Evolutionary conservation across 768 basidiomycete species (phyloP).

Genomic region (Crassisporium funariophilum): DNA sequence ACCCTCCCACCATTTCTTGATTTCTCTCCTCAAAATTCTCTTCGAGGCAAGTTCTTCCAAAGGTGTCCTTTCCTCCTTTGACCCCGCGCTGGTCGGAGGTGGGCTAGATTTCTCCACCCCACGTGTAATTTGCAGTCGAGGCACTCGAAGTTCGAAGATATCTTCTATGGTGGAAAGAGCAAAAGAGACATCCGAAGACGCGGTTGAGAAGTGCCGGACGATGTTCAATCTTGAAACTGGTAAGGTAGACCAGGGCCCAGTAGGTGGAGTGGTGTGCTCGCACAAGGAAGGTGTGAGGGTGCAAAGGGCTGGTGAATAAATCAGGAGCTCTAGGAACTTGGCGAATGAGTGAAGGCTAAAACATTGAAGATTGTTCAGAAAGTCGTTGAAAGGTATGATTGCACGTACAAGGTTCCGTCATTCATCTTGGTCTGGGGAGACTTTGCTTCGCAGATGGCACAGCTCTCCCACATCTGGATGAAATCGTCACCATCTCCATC

Average conservation of each 20-base stretch:
- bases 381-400: not conserved
- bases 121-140: slow-evolving; percentile 57
- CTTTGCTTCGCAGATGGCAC: slow-evolving; percentile 45
- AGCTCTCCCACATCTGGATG: slow-evolving; percentile 42
- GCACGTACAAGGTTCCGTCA: slow-evolving; percentile 55
- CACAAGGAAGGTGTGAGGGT: slow-evolving; percentile 43
- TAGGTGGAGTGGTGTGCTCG: slow-evolving; percentile 43
- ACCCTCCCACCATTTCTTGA: slow-evolving; percentile 67
- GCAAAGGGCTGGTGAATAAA: slow-evolving; percentile 45
- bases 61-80: not conserved
- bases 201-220: slow-evolving; percentile 38
- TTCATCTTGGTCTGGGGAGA: slow-evolving; percentile 39
- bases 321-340: slow-evolving; percentile 57
- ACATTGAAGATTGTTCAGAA: slow-evolving; percentile 3
- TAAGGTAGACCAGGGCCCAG: slow-evolving; percentile 20
- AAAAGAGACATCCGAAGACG: slow-evolving; percentile 41
- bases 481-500: slow-evolving; percentile 15
- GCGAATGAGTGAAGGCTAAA: slow-evolving; percentile 54
- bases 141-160: slow-evolving; percentile 63
- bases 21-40: slow-evolving; percentile 56
- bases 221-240: slow-evolving; percentile 42
- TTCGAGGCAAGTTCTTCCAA: slow-evolving; percentile 42
- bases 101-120: slow-evolving; percentile 18
- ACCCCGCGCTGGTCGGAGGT: slow-evolving; percentile 9
- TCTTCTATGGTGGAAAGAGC: slow-evolving; percentile 49